Conservation (phyloP, 2,329 filamentous ascomycete species). For the Colletotrichum australisinense region DNA sequence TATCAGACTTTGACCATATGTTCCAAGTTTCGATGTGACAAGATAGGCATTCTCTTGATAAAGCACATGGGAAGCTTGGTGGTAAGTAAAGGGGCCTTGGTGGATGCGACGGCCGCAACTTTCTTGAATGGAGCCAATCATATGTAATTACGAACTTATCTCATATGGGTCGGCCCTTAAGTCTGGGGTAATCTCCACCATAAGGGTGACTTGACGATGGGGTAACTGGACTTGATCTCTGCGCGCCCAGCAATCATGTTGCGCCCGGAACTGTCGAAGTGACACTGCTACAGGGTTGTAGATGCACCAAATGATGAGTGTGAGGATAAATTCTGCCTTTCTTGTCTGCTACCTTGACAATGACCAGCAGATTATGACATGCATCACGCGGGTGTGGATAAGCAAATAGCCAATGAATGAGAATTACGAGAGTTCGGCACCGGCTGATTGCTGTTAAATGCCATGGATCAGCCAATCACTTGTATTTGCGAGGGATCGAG, state of each 20-base stretch:
- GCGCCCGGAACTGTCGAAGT: neutral
- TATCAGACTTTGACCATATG: neutral
- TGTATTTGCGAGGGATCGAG: neutral
- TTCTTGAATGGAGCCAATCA: neutral
- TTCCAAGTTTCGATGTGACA: neutral
- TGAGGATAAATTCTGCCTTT: neutral
- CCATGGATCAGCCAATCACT: neutral
- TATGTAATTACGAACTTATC: neutral
- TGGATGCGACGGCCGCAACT: neutral
- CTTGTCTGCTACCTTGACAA: neutral
- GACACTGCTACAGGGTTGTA: neutral
- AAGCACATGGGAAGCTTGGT: neutral
- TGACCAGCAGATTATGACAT: neutral
- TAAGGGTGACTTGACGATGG: neutral
- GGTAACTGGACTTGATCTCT: neutral
- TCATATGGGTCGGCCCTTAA: neutral
- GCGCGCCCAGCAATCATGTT: neutral
- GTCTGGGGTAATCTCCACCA: neutral
- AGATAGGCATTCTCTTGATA: neutral
- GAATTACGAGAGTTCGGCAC: neutral
- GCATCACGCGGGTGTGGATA: neutral
- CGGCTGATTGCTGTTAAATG: neutral
- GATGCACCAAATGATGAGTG: neutral
- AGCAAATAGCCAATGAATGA: neutral
- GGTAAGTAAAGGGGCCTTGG: too few relatives aligned